A percentile compares a stretch with the other conserved stretches of the same genome.
These are phyloP conservation scores for Auricularia cornea DNA, from an alignment of 768 basidiomycete species.

Conservation along the genomic window DNA sequence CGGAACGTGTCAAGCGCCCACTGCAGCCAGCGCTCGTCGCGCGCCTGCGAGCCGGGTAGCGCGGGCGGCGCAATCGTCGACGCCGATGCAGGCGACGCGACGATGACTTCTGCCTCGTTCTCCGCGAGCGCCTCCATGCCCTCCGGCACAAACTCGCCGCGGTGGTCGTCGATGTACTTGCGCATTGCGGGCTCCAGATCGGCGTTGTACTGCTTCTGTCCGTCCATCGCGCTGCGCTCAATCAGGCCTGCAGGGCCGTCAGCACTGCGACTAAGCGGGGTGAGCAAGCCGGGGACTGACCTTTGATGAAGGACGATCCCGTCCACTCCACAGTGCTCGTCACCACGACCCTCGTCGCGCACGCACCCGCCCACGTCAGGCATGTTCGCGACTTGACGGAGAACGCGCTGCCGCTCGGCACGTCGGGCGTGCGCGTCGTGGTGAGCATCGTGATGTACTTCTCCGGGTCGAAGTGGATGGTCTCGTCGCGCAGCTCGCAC, in stretches of 20 bases:
- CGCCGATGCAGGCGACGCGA: slow-evolving; percentile 28
- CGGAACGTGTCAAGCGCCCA: slow-evolving; percentile 87
- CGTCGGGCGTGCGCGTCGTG: slow-evolving; percentile 88
- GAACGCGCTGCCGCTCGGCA: slow-evolving; percentile 90
- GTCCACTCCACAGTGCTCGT: slow-evolving; percentile 95
- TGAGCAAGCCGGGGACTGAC: slow-evolving; percentile 30
- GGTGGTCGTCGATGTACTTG: slow-evolving; percentile 80
- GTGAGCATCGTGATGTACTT: slow-evolving; percentile 76
- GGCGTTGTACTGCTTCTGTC: slow-evolving; percentile 78
- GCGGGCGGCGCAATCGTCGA: slow-evolving; percentile 5
- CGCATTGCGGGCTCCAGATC: slow-evolving; percentile 84
- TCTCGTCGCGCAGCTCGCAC: slow-evolving; percentile 90
- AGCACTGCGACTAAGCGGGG: slow-evolving; percentile 4
- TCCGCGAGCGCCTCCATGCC: slow-evolving; percentile 49
- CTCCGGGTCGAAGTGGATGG: slow-evolving; percentile 70
- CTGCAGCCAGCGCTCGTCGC: slow-evolving; percentile 64
- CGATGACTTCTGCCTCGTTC: slow-evolving; percentile 35
- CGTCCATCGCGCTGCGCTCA: slow-evolving; percentile 83
- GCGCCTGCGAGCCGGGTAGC: slow-evolving; percentile 42
- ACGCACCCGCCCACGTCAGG: slow-evolving; percentile 83
- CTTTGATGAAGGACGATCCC: slow-evolving; percentile 92
- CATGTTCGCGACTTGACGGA: slow-evolving; percentile 91
- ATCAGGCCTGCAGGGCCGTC: slow-evolving; percentile 62
- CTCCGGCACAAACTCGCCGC: slow-evolving; percentile 80
- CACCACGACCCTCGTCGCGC: slow-evolving; percentile 71